Evolutionary conservation across 208 protist species (phyloP), one percentile per base, ranked within the genome.

Genomic region (Leishmania aethiopica): DNA sequence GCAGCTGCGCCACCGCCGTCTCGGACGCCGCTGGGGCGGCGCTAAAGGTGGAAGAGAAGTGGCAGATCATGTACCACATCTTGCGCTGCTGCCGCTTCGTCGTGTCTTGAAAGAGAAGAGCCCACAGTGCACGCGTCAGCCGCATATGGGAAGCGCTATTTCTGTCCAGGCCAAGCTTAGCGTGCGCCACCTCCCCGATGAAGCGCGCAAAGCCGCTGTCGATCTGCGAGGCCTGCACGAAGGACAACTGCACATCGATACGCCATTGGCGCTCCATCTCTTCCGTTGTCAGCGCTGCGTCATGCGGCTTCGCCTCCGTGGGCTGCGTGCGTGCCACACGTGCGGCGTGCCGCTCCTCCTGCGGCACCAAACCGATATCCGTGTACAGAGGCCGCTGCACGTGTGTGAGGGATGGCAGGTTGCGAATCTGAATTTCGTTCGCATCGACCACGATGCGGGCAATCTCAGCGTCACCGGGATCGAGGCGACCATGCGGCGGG

Each of bases 331-430:
- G 88, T 7, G 87, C 89, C 62, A 96, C 79, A 80, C 94, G 94
- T 75, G 89, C 89, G 66, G 88, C 67, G 78, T 97, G 91, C 62
- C 94, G 94, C 89, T 96, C 90, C 76, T 96, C 89, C 77, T 87
- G 88, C 45, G 94, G 80, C 37, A 92, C 88, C 19, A 92, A 78
- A 32, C 92, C 92, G 84, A 97, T 97, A 60, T 97, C 94, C 25
- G 94, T 96, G 84, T 97, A 97, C 19, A 96, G 84, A 3, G 94
- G 94, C 25, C 90, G 86, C 84, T 97, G 92, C 74, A 97, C 83
- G 45, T 93, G 88, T 25, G 92, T 92, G 3, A 96, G 83, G 59
- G 92, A 95, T 2, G 91, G 92, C 74, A 93, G 57, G 84, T 94
- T 86, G 88, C 92, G 76, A 83, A 88, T 77, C 84, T 87, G 77